These are phyloP conservation scores for Chamaenerion angustifolium DNA, from an alignment of 345 rosid species.

Conservation along the genomic window DNA sequence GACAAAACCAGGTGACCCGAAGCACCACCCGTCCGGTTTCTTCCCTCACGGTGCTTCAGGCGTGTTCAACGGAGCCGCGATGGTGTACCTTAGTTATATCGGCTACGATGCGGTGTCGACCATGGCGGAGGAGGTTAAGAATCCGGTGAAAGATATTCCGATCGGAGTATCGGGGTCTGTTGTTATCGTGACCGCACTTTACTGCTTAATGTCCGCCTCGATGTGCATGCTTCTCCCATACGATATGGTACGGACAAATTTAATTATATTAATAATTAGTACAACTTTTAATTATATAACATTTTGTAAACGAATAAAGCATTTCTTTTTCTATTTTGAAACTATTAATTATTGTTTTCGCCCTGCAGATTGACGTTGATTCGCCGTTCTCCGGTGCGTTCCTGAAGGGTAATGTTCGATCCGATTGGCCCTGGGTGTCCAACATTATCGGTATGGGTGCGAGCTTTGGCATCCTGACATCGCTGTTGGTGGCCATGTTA, in stretches of 20 bases:
- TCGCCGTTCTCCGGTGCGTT: constrained; percentile 83
- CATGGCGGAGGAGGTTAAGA: constrained; percentile 83
- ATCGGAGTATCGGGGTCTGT: constrained; percentile 78
- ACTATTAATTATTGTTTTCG: too few species aligned
- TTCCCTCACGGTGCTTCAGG: constrained; percentile 41
- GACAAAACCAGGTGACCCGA: background rate
- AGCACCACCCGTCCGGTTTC: constrained; percentile 11
- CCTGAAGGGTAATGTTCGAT: constrained; percentile 10
- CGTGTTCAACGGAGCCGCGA: constrained; percentile 53
- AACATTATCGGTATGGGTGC: constrained; percentile 88
- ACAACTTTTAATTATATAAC: too few species aligned
- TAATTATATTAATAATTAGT: too few species aligned
- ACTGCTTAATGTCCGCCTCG: constrained; percentile 43
- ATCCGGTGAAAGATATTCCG: constrained; percentile 68
- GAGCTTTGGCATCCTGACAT: constrained; percentile 87
- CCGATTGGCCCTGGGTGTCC: constrained; percentile 39
- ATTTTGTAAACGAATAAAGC: too few species aligned
- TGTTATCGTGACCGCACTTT: constrained; percentile 32
- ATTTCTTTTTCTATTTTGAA: too few species aligned
- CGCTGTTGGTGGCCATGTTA: constrained; percentile 83
- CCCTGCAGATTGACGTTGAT: constrained; percentile 52
- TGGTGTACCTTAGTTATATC: constrained; percentile 68
- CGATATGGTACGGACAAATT: background rate
- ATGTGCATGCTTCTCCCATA: constrained; percentile 59
- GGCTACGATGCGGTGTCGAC: constrained; percentile 88